A percentile compares a stretch with the other conserved stretches of the same genome.
Conservation (phyloP, 176 grass and related monocot species). For the Canna indica region DNA sequence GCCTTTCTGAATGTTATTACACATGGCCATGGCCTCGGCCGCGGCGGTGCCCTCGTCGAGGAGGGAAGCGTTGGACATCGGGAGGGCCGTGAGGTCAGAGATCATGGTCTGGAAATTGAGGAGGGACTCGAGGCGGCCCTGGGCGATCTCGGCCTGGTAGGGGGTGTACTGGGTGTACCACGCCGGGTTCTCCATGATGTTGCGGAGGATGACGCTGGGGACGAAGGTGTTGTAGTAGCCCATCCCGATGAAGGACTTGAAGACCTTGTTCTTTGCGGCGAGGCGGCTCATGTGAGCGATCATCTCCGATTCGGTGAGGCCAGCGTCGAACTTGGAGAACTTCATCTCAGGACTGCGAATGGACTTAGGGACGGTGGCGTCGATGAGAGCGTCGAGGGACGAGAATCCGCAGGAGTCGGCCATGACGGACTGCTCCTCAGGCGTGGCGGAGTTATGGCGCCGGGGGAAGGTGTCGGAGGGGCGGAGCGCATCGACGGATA, state of each 20-base stretch:
- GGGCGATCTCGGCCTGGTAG: constrained; percentile 99
- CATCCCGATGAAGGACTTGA: constrained; percentile 97
- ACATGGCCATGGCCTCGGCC: constrained; percentile 99
- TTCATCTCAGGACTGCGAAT: constrained; percentile 26
- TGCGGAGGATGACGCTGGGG: constrained; percentile 66
- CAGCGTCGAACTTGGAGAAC: constrained; percentile 53
- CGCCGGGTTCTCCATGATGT: constrained; percentile 96
- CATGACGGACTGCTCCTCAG: constrained; percentile 59
- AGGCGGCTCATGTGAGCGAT: constrained; percentile 69
- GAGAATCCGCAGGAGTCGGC: constrained; percentile 54
- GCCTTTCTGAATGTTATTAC: constrained; percentile 60
- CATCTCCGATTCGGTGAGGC: constrained; percentile 88
- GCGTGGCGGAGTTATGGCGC: constrained; percentile 86
- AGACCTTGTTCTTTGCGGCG: constrained; percentile 62
- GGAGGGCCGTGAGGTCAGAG: constrained; percentile 79
- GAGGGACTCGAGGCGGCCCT: constrained; percentile 91
- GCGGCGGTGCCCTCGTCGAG: constrained; percentile 99
- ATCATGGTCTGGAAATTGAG: constrained; percentile 97
- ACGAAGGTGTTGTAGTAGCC: constrained; percentile 91
- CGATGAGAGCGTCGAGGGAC: constrained; percentile 59
- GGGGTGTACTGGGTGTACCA: constrained; percentile 99
- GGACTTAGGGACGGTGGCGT: constrained; percentile 45
- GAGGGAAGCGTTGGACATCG: constrained; percentile 95
- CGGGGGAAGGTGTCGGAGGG: constrained; percentile 88
- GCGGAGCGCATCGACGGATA: constrained; percentile 47